phyloP scores from a whole-genome alignment of 176 grass and related monocot species.

The Lolium multiflorum region DNA sequence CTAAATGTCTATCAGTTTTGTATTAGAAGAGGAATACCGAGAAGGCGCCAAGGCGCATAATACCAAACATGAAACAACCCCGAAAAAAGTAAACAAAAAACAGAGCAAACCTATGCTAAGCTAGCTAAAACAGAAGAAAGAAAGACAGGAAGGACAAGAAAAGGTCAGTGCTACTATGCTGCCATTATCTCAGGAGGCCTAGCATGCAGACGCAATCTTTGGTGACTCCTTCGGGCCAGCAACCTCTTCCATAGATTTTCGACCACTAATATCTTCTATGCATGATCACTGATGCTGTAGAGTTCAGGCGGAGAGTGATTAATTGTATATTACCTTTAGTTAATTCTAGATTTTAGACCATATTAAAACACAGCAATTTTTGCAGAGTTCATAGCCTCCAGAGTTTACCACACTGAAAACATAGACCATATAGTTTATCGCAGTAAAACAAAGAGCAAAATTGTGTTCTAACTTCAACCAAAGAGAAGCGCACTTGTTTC shows the following conservation, averaged over 20 bases:
- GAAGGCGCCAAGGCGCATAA: not conserved
- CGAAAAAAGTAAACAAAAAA: not conserved
- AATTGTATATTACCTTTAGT: too few species aligned
- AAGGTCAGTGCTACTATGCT: not conserved
- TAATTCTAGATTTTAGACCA: too few species aligned
- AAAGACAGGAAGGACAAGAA: not conserved
- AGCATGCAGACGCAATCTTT: not conserved
- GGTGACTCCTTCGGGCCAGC: not conserved
- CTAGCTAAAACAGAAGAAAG: not conserved
- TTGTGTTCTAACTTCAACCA: not conserved
- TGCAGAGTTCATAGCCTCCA: not conserved
- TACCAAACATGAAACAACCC: not conserved
- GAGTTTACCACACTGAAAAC: not conserved
- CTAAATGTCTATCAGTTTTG: not conserved
- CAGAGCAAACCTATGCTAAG: not conserved
- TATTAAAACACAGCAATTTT: not conserved
- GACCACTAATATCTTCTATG: not conserved
- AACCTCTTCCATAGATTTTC: slow-evolving; percentile 67
- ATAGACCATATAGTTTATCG: not conserved
- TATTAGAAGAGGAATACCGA: not conserved
- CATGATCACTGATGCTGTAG: not conserved
- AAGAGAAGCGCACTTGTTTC: not conserved
- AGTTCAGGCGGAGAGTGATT: not conserved
- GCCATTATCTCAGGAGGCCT: not conserved
- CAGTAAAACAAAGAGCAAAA: slow-evolving; percentile 1